Base-by-base conservation (phyloP, 257 asterid genomes). In the Solanum gracilifrons region DNA sequence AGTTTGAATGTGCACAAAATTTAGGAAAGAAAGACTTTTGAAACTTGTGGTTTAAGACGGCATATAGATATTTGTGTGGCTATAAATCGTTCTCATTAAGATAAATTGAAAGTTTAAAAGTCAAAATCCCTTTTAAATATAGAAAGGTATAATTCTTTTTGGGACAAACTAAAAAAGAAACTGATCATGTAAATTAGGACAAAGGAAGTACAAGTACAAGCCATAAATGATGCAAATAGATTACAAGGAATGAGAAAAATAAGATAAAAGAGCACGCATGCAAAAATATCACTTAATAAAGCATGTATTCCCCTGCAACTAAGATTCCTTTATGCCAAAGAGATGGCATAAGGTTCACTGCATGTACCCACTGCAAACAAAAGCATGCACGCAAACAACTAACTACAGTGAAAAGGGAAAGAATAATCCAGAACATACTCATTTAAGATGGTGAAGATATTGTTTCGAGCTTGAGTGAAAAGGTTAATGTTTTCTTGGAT, bases 391-490 rank as follows among this genome's bases (percentile, higher is more conserved):
- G n/a, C 29, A 29, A 27, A 29, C 43, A 80, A 27, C 9, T 48
- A 80, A 27, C 15, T 29, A 31, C 29, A 80, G 29, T 18, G 85
- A 80, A 33, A 80, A 51, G 31, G 43, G 43, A 51, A 46, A 80
- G 69, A 60, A 48, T 46, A 18, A 80, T 46, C 69, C 69, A 48
- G 20, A 80, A 91, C 96, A 6, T 94, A 95, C 98, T 94, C 98
- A 71, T 94, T 93, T 90, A 95, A 89, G 87, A 95, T 88, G 31
- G 93, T 87, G 84, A 94, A 90, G 90, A 94, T 93, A 88, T 92
- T 93, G 89, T 88, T 88, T 87, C 95, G 95, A 92, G 95, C 96
- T 93, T 93, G 96, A 89, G 90, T 87, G 84, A 96, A 90, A 92
- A 95, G 96, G 90, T 89, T 89, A 69, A 96, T 89, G 89, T 96